phyloP scores from a whole-genome alignment of 2,329 filamentous ascomycete genomes.

The Beauveria sp. region DNA sequence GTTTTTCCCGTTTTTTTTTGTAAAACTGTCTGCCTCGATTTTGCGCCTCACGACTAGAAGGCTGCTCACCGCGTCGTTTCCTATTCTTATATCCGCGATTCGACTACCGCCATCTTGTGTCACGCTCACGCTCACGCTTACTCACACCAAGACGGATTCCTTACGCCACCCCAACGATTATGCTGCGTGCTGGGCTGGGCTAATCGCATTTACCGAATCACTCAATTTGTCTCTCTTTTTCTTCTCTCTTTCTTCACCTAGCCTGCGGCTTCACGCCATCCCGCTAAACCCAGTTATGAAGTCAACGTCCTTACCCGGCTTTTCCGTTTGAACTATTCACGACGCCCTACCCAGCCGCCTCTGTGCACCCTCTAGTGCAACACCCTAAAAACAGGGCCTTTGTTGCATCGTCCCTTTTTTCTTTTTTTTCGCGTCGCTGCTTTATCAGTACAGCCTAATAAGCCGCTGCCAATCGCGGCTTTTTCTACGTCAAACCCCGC shows the following conservation, averaged over 20 bases:
- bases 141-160: background rate
- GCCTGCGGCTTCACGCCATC: background rate
- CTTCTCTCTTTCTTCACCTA: background rate
- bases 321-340: background rate
- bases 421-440: background rate
- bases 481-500: background rate
- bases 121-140: background rate
- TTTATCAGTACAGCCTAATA: background rate
- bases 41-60: background rate
- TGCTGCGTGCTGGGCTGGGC: conserved; percentile 8
- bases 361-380: conserved; percentile 4
- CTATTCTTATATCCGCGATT: background rate
- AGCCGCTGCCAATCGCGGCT: background rate
- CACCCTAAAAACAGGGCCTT: conserved; percentile 6
- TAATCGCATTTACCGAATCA: background rate
- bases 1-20: background rate
- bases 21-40: background rate
- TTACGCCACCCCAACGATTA: background rate
- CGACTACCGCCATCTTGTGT: background rate
- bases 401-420: background rate
- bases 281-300: background rate
- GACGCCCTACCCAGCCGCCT: background rate
- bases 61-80: background rate
- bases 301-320: background rate
- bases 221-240: background rate